Evolutionary conservation across 208 protist species (phyloP).

Genomic region (Angomonas deanei): DNA sequence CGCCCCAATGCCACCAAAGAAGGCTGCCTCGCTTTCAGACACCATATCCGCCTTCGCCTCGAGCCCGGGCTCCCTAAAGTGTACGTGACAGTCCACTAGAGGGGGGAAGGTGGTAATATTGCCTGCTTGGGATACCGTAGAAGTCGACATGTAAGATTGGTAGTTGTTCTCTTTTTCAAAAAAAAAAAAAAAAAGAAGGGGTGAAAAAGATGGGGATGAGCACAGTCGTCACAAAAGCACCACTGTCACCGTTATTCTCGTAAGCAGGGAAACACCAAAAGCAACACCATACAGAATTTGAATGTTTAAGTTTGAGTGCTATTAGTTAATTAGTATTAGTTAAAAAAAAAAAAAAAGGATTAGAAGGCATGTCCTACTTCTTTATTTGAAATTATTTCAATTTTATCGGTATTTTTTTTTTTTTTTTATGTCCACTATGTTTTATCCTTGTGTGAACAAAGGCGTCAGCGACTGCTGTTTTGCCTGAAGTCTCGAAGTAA

Average conservation of each 20-base stretch:
- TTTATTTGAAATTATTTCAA: constrained; percentile 1
- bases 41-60: constrained; percentile 92
- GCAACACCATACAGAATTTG: too few species aligned
- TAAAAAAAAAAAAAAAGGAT: background rate
- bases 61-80: constrained; percentile 91
- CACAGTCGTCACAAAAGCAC: too few species aligned
- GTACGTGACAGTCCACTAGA: constrained; percentile 93
- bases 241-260: too few species aligned
- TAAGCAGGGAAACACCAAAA: too few species aligned
- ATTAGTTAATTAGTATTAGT: background rate
- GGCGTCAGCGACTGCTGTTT: too few species aligned
- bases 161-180: too few species aligned
- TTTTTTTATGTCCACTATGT: constrained; percentile 13
- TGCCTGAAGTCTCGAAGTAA: too few species aligned
- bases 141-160: too few species aligned
- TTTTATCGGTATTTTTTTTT: constrained; percentile 8
- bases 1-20: constrained; percentile 82
- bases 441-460: too few species aligned
- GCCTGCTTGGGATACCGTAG: constrained; percentile 7
- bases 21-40: constrained; percentile 82
- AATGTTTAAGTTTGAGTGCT: background rate
- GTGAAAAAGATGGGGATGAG: too few species aligned
- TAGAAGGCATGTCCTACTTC: constrained; percentile 1
- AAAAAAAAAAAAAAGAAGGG: too few species aligned
- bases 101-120: constrained; percentile 46